Percentiles rank a stretch among this genome's conserved stretches.
phyloP scores from a whole-genome alignment of 2,329 filamentous ascomycete genomes.

The Pseudophaeomoniella oleicola region DNA sequence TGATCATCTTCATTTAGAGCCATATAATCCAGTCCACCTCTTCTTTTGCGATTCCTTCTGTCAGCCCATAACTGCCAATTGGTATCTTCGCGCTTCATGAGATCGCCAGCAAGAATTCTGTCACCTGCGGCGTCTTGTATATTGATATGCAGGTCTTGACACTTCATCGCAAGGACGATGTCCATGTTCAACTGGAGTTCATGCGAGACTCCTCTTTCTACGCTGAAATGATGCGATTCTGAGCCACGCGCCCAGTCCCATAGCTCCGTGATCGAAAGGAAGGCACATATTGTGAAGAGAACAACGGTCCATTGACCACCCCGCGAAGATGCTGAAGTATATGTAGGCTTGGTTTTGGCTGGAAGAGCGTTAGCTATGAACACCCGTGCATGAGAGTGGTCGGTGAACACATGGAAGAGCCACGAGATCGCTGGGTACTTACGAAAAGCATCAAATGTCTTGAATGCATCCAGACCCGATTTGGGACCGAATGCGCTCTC shows the following conservation, averaged over 20 bases:
- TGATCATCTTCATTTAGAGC: constrained; percentile 49
- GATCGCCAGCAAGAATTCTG: constrained; percentile 66
- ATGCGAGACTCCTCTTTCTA: constrained; percentile 82
- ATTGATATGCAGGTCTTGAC: constrained; percentile 81
- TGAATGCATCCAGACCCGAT: constrained; percentile 40
- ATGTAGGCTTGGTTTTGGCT: constrained; percentile 95
- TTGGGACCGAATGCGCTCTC: constrained; percentile 71
- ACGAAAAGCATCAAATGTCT: constrained; percentile 97
- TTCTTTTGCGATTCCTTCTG: constrained; percentile 41
- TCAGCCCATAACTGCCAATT: constrained; percentile 65
- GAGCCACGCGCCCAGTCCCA: constrained; percentile 68
- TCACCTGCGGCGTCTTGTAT: constrained; percentile 93
- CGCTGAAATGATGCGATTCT: constrained; percentile 79
- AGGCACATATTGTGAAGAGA: constrained; percentile 57
- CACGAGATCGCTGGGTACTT: constrained; percentile 24
- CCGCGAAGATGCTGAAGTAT: constrained; percentile 67
- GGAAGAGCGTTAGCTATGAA: constrained; percentile 4
- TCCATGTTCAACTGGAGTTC: constrained; percentile 90
- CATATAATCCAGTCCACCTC: constrained; percentile 43
- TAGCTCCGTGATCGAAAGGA: constrained; percentile 68
- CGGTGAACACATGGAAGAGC: not conserved
- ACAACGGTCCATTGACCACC: constrained; percentile 90
- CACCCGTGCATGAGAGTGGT: constrained; percentile 4
- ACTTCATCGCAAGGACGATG: constrained; percentile 79
- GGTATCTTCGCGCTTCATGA: constrained; percentile 62